Base-by-base conservation (phyloP, 225 moss, liverwort and hornwort species). In the Climacium dendroides region DNA sequence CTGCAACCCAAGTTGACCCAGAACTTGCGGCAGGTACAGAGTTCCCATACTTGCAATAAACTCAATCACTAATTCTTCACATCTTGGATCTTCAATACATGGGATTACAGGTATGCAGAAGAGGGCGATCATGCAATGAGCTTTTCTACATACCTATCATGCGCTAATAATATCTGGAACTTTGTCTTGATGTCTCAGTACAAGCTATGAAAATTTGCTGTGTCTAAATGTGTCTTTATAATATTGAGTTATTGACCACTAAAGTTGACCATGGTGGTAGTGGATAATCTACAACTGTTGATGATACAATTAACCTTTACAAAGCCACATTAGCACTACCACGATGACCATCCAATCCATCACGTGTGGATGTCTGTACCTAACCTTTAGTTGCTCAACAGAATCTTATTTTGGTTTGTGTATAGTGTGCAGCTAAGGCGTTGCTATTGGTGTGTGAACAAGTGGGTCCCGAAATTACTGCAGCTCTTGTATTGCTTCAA, bases 391-490 rank as follows among this genome's bases (percentile, higher is more conserved):
- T 70, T 58, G 48, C 83, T 83, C 48, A 59, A 74, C 48, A 74
- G 65, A 74, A 37, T 61, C 83, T 90, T 69, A 82, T 73, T 89
- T 80, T 78, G 67, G 87, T 91, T 89, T 89, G 86, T 89, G 89
- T 87, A 63, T 84, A 96, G 96, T 96, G 95, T 94, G 96, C 94
- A 93, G 96, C 96, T 83, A 96, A 94, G 85, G 93, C 95, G 41
- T 86, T 96, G 81, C 89, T 96, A 78, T 88, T 93, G 89, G 89
- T 93, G 25, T 96, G 96, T 87, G 82, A 95, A 85, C 88, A 90
- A 89, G 95, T 95, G 87, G 95, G 95, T 74, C 81, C 94, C 73
- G 95, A 95, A 86, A 93, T 93, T 69, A 92, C 95, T 76, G 92
- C 90, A 48, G 88, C 89, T 65, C 90, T 87, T 82, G 95, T 96